Percentiles rank a stretch among this genome's conserved stretches.
These are phyloP conservation scores for Pterulicium gracile DNA, from an alignment of 1,284 basidiomycete genomes.

Conservation along the genomic window DNA sequence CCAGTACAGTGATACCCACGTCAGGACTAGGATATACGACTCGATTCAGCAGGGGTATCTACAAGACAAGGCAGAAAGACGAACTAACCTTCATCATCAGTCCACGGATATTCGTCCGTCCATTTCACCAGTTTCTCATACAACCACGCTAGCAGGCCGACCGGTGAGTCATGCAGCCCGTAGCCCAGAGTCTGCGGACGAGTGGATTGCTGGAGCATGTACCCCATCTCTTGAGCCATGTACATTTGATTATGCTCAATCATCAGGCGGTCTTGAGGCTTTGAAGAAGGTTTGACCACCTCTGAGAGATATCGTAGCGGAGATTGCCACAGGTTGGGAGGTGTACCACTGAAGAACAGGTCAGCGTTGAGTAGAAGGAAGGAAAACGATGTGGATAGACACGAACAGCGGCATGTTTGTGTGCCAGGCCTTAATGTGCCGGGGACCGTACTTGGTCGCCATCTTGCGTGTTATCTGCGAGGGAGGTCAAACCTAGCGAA, in stretches of 20 bases:
- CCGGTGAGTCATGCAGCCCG: slow-evolving; percentile 39
- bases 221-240: slow-evolving; percentile 34
- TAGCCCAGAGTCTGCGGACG: slow-evolving; percentile 47
- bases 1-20: slow-evolving; percentile 37
- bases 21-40: slow-evolving; percentile 30
- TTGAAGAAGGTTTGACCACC: slow-evolving; percentile 19
- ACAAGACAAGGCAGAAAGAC: too few relatives aligned
- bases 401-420: slow-evolving; percentile 23
- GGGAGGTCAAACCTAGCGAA: slow-evolving; percentile 7
- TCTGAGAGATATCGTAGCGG: slow-evolving; percentile 20
- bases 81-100: slow-evolving; percentile 35
- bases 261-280: too few relatives aligned
- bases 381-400: not conserved
- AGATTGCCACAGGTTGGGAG: slow-evolving; percentile 14
- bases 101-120: slow-evolving; percentile 38
- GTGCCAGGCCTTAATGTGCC: slow-evolving; percentile 28
- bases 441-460: slow-evolving; percentile 22
- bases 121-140: slow-evolving; percentile 42
- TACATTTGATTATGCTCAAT: too few relatives aligned
- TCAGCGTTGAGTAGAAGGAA: not conserved
- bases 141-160: slow-evolving; percentile 46
- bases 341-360: slow-evolving; percentile 13
- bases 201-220: slow-evolving; percentile 31
- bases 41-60: not conserved
- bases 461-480: slow-evolving; percentile 22